Evolutionary conservation across 2,329 filamentous ascomycete genomes (phyloP).

Genomic region (Neonectria coccinea): DNA sequence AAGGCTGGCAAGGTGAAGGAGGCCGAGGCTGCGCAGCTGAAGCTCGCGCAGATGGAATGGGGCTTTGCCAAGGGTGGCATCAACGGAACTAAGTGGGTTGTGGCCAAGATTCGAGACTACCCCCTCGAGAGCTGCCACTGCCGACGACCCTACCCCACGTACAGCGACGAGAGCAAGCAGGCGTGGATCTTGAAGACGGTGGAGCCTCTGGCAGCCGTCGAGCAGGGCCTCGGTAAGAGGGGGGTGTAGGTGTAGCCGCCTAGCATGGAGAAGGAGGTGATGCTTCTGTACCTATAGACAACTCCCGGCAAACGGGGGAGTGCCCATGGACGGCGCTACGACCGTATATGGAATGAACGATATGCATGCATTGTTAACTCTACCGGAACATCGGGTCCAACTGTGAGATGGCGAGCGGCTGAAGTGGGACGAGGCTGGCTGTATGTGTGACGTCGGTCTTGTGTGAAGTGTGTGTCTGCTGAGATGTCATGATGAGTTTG

Average conservation of each 20-base stretch:
- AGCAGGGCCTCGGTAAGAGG: slow-evolving; percentile 41
- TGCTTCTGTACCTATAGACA: slow-evolving; percentile 19
- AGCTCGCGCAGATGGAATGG: slow-evolving; percentile 65
- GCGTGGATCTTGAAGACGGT: slow-evolving; percentile 48
- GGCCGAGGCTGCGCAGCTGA: slow-evolving; percentile 62
- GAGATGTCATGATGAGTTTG: not conserved
- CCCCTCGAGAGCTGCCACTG: slow-evolving; percentile 63
- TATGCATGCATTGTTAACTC: slow-evolving; percentile 23
- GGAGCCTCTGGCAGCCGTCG: slow-evolving; percentile 38
- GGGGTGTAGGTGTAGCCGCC: slow-evolving; percentile 23
- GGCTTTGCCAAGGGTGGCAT: slow-evolving; percentile 70
- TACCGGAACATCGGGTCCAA: slow-evolving; percentile 14
- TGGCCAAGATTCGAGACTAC: slow-evolving; percentile 66
- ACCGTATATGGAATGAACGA: slow-evolving; percentile 26
- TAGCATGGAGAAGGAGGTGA: slow-evolving; percentile 2
- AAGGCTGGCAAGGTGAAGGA: slow-evolving; percentile 59
- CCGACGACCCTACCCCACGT: slow-evolving; percentile 65
- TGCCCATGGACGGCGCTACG: slow-evolving; percentile 23
- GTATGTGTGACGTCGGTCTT: not conserved
- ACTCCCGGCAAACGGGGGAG: slow-evolving; percentile 2
- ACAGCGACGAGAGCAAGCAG: slow-evolving; percentile 50
- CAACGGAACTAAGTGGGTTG: slow-evolving; percentile 71
- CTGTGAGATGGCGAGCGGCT: slow-evolving; percentile 10
- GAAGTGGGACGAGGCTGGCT: not conserved
- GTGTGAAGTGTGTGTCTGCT: not conserved